phyloP scores from a whole-genome alignment of 208 protist genomes.

The Leishmania martiniquensis region DNA sequence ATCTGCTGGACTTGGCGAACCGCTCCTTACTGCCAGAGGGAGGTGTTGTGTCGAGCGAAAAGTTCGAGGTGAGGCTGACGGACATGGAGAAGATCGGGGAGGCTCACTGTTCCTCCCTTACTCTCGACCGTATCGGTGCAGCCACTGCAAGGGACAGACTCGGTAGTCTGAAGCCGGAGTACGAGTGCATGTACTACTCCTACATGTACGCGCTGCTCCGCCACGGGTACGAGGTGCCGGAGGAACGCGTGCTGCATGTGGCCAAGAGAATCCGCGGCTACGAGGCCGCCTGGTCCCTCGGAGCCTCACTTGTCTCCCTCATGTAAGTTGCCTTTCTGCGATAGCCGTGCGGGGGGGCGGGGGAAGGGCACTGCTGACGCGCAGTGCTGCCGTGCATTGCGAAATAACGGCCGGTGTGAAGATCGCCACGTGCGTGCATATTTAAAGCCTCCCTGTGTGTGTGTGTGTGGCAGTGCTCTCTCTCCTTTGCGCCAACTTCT shows the following conservation, averaged over 20 bases:
- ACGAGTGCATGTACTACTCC: constrained; percentile 78
- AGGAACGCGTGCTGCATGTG: constrained; percentile 60
- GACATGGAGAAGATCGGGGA: constrained; percentile 28
- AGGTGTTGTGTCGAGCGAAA: constrained; percentile 25
- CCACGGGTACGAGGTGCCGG: constrained; percentile 57
- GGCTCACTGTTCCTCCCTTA: constrained; percentile 30
- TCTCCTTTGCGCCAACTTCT: not conserved
- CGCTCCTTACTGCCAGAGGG: not conserved
- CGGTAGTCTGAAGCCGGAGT: constrained; percentile 42
- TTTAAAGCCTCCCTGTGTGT: too few relatives aligned
- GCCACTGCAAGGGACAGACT: not conserved
- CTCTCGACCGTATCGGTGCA: constrained; percentile 28
- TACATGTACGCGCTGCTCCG: constrained; percentile 76
- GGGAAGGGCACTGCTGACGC: not conserved
- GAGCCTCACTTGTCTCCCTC: constrained; percentile 59
- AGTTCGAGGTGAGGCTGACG: constrained; percentile 29
- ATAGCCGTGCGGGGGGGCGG: too few relatives aligned
- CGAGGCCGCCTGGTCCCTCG: constrained; percentile 83
- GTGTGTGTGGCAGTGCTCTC: not conserved
- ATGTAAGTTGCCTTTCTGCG: not conserved
- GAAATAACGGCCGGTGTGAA: not conserved
- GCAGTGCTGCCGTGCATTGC: not conserved
- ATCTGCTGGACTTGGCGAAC: constrained; percentile 33
- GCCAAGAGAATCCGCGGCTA: constrained; percentile 84
- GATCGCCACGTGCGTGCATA: not conserved